Evolutionary conservation across 2,329 filamentous ascomycete genomes (phyloP).

Genomic region (Exserohilum rostratum): DNA sequence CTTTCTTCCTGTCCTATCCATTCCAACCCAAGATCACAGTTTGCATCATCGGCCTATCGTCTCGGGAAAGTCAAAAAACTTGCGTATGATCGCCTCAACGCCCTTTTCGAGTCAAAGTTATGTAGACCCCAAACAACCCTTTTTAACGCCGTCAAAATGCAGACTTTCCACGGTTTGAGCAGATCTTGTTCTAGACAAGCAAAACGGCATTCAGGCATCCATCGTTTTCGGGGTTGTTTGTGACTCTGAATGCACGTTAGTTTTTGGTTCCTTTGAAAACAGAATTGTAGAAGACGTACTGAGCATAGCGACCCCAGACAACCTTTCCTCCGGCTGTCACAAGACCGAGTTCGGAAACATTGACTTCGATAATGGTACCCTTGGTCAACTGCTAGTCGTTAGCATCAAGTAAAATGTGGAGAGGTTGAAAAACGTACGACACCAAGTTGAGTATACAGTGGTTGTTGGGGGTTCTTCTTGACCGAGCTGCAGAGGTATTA

Average conservation of each 20-base stretch:
- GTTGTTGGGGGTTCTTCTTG: slow-evolving; percentile 87
- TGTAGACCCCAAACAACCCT: background rate
- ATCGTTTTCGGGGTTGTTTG: slow-evolving; percentile 49
- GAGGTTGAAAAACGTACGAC: slow-evolving; percentile 54
- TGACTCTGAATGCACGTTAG: slow-evolving; percentile 26
- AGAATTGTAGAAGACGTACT: slow-evolving; percentile 1
- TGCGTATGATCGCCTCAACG: slow-evolving; percentile 11
- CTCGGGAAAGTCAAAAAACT: background rate
- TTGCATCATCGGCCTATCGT: background rate
- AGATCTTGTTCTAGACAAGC: slow-evolving; percentile 30
- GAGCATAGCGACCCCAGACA: slow-evolving; percentile 46
- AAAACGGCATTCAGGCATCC: slow-evolving; percentile 49
- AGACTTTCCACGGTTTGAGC: slow-evolving; percentile 1
- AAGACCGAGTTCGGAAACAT: slow-evolving; percentile 88
- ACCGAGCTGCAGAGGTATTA: slow-evolving; percentile 51
- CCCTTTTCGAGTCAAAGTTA: slow-evolving; percentile 7
- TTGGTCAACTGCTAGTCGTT: slow-evolving; percentile 50
- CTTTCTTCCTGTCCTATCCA: background rate
- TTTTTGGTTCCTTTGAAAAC: background rate
- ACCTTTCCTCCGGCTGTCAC: slow-evolving; percentile 89
- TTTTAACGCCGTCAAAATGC: slow-evolving; percentile 24
- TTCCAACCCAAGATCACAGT: background rate
- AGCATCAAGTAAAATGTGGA: background rate
- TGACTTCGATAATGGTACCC: slow-evolving; percentile 76
- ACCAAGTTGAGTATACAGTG: slow-evolving; percentile 88